phyloP scores from a whole-genome alignment of 2,329 filamentous ascomycete genomes.

The Arthrobotrys conoides region DNA sequence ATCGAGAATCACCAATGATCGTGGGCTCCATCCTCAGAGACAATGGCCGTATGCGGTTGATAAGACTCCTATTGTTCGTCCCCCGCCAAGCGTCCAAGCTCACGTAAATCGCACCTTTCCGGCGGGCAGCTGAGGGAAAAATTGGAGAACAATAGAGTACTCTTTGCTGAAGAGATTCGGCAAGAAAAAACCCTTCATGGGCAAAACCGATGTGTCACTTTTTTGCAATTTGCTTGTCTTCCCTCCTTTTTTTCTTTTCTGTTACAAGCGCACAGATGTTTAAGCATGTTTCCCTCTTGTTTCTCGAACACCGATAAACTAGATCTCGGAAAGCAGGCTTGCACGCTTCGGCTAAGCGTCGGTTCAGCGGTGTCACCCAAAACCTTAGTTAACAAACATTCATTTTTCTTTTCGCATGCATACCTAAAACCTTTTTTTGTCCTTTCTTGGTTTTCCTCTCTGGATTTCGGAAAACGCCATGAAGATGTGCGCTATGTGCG shows the following conservation, averaged over 20 bases:
- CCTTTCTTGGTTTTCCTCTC: background rate
- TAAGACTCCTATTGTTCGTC: conserved; percentile 48
- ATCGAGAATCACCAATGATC: conserved; percentile 48
- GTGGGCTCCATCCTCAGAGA: conserved; percentile 29
- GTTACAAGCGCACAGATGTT: conserved; percentile 49
- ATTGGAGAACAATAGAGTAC: conserved; percentile 19
- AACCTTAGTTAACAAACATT: conserved; percentile 23
- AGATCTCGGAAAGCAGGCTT: conserved; percentile 8
- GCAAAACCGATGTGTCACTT: background rate
- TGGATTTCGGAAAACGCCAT: conserved; percentile 11
- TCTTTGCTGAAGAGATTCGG: conserved; percentile 17
- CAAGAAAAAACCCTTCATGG: conserved; percentile 21
- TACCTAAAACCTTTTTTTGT: conserved; percentile 10
- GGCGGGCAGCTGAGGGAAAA: conserved; percentile 44
- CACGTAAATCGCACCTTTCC: conserved; percentile 57
- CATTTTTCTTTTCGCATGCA: conserved; percentile 10
- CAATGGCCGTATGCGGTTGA: conserved; percentile 52
- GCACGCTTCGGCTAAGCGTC: conserved; percentile 26
- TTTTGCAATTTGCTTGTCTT: conserved; percentile 5
- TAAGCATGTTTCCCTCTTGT: conserved; percentile 29
- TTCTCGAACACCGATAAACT: conserved; percentile 21
- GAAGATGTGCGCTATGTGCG: conserved; percentile 13
- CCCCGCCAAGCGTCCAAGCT: conserved; percentile 54
- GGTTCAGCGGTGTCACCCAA: conserved; percentile 26
- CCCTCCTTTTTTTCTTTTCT: conserved; percentile 28